Base-by-base conservation (phyloP, 495 filamentous ascomycete species). In the Penicillium mononematosum region DNA sequence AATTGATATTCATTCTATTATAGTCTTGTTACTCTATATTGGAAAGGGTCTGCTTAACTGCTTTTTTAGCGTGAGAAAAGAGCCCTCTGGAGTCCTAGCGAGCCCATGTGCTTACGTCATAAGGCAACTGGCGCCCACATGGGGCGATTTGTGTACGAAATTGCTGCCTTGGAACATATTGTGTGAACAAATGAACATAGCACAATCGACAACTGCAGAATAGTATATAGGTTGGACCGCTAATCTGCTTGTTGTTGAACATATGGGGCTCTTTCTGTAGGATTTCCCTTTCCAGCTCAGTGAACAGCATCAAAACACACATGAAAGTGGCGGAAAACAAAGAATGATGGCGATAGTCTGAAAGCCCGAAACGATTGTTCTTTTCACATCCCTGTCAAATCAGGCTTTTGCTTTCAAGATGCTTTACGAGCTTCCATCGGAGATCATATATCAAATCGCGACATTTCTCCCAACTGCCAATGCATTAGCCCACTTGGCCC, bases 401-500 rank as follows among this genome's bases (percentile, higher is more conserved):
- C 14, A 9, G 16, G 36, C 16, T 17, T 39, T 5, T 6, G 2
- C n/a, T n/a, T 39, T 39, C 57, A 63, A 50, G 12, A 75, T 74
- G 70, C 75, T 87, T 36, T 60, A 72, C 29, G 67, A 76, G n/a
- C 76, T 89, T 27, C 86, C 86, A 4, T 71, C 79, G 9, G 86
- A 88, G 66, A 79, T 88, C 11, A 76, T 88, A 8, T 78, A 76
- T 41, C 73, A 83, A 1, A 79, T 89, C 44, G 70, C 77, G 43
- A 59, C 66, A 50, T 71, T 83, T 62, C 68, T 88, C 6, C 78
- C 82, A 3, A 79, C 76, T 16, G 80, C 78, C n/a, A 76, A 63
- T 56, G 70, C 69, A 42, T 47, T 89, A 53, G 61, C 69, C 2
- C 50, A 64, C 48, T 66, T 89, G 22, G 68, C 83, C 2, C 70